A percentile compares a stretch with the other conserved stretches of the same genome.
Evolutionary conservation across 441 rosid species (phyloP).

Genomic region (Hypseocharis bilobata): DNA sequence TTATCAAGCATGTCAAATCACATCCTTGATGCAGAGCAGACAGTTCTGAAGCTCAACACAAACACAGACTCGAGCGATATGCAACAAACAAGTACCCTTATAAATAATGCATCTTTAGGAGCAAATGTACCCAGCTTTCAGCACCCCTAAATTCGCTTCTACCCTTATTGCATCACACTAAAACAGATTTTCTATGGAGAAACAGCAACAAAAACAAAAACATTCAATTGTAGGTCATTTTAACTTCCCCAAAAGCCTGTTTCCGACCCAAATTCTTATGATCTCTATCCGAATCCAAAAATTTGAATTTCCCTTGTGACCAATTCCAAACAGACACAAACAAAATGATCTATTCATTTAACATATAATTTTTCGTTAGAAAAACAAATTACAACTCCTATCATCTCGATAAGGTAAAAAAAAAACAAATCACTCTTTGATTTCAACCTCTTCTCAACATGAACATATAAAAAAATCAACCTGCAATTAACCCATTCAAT

Average conservation of each 20-base stretch:
- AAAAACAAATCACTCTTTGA: neutral
- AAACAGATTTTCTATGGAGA: neutral
- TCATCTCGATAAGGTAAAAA: neutral
- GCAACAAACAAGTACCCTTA: neutral
- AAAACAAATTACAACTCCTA: neutral
- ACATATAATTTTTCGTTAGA: neutral
- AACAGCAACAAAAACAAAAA: neutral
- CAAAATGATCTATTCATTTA: neutral
- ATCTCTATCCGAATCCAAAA: neutral
- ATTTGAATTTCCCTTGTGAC: neutral
- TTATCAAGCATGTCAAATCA: neutral
- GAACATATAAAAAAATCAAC: neutral
- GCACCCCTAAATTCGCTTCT: too few species aligned
- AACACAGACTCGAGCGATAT: neutral
- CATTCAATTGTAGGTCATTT: neutral
- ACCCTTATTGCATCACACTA: neutral
- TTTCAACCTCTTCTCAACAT: neutral
- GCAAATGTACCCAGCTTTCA: neutral
- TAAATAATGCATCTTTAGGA: neutral
- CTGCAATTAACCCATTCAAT: neutral
- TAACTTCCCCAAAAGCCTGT: neutral
- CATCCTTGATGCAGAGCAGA: neutral
- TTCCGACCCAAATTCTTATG: neutral
- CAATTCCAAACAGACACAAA: neutral
- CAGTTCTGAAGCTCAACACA: neutral